A percentile compares a stretch with the other conserved stretches of the same genome.
phyloP scores from a whole-genome alignment of 2,329 filamentous ascomycete genomes.

The Colletotrichum lupini region DNA sequence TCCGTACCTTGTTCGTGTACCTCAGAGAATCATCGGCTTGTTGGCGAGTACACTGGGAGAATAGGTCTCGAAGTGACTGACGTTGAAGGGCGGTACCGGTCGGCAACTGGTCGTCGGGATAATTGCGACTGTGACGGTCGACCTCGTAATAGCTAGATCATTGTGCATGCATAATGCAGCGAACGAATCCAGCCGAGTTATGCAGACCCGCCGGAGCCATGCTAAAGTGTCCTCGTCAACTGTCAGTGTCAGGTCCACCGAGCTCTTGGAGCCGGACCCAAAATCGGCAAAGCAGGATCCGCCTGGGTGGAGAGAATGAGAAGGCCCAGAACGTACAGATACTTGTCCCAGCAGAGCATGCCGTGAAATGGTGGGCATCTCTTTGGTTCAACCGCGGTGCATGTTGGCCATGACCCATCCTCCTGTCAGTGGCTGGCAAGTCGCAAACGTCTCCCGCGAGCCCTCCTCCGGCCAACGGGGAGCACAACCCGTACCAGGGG shows the following conservation, averaged over 20 bases:
- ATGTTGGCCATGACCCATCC: constrained; percentile 3
- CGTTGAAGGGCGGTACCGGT: too few species aligned
- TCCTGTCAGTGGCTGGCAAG: constrained; percentile 28
- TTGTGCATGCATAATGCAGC: constrained; percentile 20
- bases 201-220: not conserved
- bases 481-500: constrained; percentile 24
- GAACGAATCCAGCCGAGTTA: not conserved
- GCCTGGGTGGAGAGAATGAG: constrained; percentile 15
- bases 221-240: not conserved
- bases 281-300: constrained; percentile 24
- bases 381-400: not conserved
- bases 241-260: constrained; percentile 19
- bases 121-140: not conserved
- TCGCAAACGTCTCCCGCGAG: constrained; percentile 13
- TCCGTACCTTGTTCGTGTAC: not conserved
- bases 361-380: constrained; percentile 3
- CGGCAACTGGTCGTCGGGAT: not conserved
- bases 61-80: not conserved
- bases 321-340: constrained; percentile 23
- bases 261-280: constrained; percentile 25
- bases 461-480: constrained; percentile 28
- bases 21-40: not conserved
- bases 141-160: not conserved
- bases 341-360: not conserved
- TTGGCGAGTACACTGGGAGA: not conserved